Conservation (phyloP, 1,284 basidiomycete genomes). For the Marasmius fiardii region DNA sequence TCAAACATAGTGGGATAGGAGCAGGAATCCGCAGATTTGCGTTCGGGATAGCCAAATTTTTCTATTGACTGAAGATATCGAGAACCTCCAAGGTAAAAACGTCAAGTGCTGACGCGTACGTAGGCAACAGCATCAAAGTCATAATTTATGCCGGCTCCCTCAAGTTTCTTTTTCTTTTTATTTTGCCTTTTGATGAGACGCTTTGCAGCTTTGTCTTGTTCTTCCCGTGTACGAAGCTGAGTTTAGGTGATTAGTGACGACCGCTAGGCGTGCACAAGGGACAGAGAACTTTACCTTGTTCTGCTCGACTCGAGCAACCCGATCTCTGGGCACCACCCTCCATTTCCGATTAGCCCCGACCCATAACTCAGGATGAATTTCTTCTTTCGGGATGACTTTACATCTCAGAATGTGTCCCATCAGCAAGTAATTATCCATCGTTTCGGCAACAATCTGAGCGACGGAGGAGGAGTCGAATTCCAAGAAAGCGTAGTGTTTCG, state of each 20-base stretch:
- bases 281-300: constrained; percentile 63
- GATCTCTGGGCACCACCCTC: constrained; percentile 71
- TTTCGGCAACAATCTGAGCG: constrained; percentile 94
- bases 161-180: constrained; percentile 77
- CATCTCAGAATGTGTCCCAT: constrained; percentile 92
- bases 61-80: too few relatives aligned
- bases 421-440: constrained; percentile 98
- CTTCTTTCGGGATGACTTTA: constrained; percentile 80
- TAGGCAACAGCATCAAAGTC: constrained; percentile 76
- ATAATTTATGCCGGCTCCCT: constrained; percentile 85
- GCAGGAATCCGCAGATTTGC: too few relatives aligned
- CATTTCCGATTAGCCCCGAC: constrained; percentile 95
- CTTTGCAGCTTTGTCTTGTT: constrained; percentile 65
- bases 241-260: constrained; percentile 2
- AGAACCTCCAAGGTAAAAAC: neutral
- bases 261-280: neutral
- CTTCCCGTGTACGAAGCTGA: constrained; percentile 73
- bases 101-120: constrained; percentile 37
- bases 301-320: constrained; percentile 70
- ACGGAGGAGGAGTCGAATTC: constrained; percentile 91
- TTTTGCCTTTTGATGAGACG: constrained; percentile 79
- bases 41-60: too few relatives aligned
- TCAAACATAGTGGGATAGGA: too few relatives aligned
- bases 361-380: constrained; percentile 94
- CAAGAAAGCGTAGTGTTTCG: constrained; percentile 97